phyloP scores from a whole-genome alignment of 306 rosid genomes.

The Aeschynomene evenia region DNA sequence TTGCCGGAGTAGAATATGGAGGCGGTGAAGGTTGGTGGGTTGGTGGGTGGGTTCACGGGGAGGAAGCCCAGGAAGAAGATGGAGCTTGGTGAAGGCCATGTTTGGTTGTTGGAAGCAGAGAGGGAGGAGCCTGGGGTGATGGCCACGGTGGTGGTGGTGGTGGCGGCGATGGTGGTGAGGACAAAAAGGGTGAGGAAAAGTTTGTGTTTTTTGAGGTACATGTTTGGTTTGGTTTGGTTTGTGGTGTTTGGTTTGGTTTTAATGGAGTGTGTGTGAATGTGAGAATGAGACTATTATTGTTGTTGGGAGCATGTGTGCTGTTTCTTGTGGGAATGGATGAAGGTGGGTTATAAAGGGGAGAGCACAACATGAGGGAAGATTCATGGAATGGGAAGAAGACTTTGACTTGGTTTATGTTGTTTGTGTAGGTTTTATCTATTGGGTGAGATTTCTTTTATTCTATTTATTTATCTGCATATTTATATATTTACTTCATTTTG shows the following conservation, averaged over 20 bases:
- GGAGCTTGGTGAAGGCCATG: conserved; percentile 47
- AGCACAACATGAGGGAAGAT: not conserved
- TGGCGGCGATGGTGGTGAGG: not conserved
- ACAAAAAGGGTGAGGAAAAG: conserved; percentile 18
- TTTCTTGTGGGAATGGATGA: not conserved
- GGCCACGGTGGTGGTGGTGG: conserved; percentile 6
- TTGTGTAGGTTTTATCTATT: not conserved
- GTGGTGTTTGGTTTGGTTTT: not conserved
- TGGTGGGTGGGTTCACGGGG: conserved; percentile 43
- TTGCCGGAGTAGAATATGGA: conserved; percentile 55
- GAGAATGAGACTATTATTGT: not conserved
- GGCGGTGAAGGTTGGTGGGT: conserved; percentile 53
- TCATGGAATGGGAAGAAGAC: conserved; percentile 17
- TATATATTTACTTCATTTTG: not conserved
- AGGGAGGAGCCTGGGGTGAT: conserved; percentile 52
- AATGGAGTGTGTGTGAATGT: not conserved
- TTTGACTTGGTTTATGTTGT: conserved; percentile 25
- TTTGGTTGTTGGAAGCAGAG: conserved; percentile 41
- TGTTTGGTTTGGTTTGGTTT: not conserved
- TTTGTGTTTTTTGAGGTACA: conserved; percentile 18
- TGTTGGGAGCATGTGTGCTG: not conserved
- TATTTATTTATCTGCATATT: not conserved
- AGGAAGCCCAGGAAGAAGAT: conserved; percentile 52
- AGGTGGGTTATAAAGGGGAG: not conserved
- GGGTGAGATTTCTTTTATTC: not conserved